These are phyloP conservation scores for Hemileia vastatrix DNA, from an alignment of 1,284 basidiomycete species.

Conservation along the genomic window DNA sequence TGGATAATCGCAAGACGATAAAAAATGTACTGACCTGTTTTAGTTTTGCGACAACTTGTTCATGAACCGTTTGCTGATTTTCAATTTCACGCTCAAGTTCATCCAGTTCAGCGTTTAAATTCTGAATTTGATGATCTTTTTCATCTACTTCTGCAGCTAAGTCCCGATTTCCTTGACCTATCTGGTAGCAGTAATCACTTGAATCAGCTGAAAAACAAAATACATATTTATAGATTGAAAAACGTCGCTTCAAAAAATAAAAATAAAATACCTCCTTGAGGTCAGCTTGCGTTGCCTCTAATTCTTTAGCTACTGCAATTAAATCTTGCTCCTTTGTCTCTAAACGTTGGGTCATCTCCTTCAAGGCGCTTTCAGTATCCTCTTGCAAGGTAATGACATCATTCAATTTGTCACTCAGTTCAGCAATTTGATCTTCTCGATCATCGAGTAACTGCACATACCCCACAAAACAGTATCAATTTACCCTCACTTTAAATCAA, in stretches of 20 bases:
- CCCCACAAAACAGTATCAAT: background rate
- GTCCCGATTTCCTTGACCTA: conserved; percentile 49
- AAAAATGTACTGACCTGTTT: conserved; percentile 57
- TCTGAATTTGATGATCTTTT: conserved; percentile 34
- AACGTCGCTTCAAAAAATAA: too few species aligned
- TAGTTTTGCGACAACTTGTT: conserved; percentile 59
- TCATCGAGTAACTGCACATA: conserved; percentile 55
- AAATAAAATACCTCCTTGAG: conserved; percentile 57
- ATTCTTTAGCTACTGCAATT: conserved; percentile 61
- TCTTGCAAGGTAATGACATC: conserved; percentile 62
- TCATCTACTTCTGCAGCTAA: conserved; percentile 54
- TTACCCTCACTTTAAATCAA: background rate
- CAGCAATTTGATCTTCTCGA: conserved; percentile 61
- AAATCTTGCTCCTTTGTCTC: conserved; percentile 62
- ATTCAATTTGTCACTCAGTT: conserved; percentile 57
- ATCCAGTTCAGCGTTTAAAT: conserved; percentile 47
- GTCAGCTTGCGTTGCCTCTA: conserved; percentile 58
- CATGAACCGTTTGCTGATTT: conserved; percentile 60
- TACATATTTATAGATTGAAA: background rate
- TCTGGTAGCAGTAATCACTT: conserved; percentile 47
- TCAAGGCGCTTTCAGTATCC: conserved; percentile 62
- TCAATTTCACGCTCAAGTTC: conserved; percentile 54
- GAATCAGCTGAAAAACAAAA: background rate
- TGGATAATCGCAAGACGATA: conserved; percentile 12
- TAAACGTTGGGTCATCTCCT: conserved; percentile 51